Percentiles rank a stretch among this genome's conserved stretches.
Evolutionary conservation across 306 rosid species (phyloP).

Genomic region (Prunus fruticosa): DNA sequence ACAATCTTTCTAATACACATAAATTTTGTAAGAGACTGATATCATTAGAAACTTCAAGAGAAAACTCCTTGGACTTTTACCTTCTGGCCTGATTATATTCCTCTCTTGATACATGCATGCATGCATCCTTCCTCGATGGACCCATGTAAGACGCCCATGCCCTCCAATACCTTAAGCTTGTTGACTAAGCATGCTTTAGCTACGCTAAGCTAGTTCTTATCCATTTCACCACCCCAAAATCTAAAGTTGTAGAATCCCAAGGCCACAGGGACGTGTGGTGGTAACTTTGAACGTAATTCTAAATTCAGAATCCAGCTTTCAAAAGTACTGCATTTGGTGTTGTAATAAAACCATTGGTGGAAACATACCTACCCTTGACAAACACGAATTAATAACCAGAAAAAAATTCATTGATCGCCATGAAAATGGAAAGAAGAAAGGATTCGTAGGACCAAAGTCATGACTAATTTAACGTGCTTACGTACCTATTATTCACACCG

Average conservation of each 20-base stretch:
- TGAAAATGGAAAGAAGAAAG: no score
- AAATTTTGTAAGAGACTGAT: no score
- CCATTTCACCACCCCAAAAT: neutral
- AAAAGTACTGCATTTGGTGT: neutral
- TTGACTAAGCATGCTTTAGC: no score
- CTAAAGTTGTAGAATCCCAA: neutral
- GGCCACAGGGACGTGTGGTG: neutral
- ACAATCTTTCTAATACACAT: no score
- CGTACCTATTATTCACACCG: neutral
- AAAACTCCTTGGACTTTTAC: no score
- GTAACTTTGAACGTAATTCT: neutral
- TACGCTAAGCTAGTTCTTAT: neutral
- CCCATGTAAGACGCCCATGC: no score
- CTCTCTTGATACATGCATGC: no score
- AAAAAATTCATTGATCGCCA: neutral
- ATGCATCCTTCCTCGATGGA: no score
- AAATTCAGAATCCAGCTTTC: neutral
- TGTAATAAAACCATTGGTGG: neutral
- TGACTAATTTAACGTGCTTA: neutral
- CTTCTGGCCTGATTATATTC: no score
- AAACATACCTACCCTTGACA: neutral
- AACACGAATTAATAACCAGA: neutral
- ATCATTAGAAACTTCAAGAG: no score
- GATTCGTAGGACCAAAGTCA: slow-evolving; percentile 9
- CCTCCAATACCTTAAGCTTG: no score